Base-by-base conservation (phyloP, 305 asterid genomes). In the Solanum hybrid region DNA sequence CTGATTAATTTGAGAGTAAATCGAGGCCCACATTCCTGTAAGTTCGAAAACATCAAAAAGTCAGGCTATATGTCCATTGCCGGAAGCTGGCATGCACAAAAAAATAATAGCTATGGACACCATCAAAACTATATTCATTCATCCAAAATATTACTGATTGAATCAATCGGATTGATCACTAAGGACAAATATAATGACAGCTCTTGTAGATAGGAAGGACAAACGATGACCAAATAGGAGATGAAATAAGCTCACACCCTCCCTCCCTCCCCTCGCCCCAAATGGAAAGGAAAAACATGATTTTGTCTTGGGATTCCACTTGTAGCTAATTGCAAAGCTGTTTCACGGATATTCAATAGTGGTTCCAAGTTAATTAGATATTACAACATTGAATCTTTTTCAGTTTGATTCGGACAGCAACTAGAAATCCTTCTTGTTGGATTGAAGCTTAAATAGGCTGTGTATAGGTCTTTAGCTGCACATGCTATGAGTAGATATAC, bases 1-100 rank as follows among this genome's bases (percentile, higher is more conserved):
- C 98, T 96, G 89, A 91, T 92, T 81, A 97, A 94, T 91, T 97
- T 97, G 93, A 97, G 85, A n/a, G 98, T 95, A 93, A 97, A 97
- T 82, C 95, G 94, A 86, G 99, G 99, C 38, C 99, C 99, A 24
- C 99, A 97, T 91, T 97, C 99, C 98, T 97, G 94, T 85, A 90
- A 87, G 75, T 84, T 76, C 31, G 26, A 32, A 31, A 3, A 51
- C 45, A 11, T 13, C 42, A 84, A 56, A 51, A 82, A 4, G 31
- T 84, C 87, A 31, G 40, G 72, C 19, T 81, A 82, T 10, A 27
- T 27, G 37, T 82, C 1, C 66, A 13, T 45, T 29, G 40, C 40
- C 5, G 11, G 73, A 84, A 19, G 75, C 19, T 29, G 42, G 87
- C 64, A 5, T 51, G 29, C 4, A 51, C 34, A 36, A 10, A 51